Conservation (phyloP, 2,329 filamentous ascomycete genomes). For the Neofusicoccum cordaticola region DNA sequence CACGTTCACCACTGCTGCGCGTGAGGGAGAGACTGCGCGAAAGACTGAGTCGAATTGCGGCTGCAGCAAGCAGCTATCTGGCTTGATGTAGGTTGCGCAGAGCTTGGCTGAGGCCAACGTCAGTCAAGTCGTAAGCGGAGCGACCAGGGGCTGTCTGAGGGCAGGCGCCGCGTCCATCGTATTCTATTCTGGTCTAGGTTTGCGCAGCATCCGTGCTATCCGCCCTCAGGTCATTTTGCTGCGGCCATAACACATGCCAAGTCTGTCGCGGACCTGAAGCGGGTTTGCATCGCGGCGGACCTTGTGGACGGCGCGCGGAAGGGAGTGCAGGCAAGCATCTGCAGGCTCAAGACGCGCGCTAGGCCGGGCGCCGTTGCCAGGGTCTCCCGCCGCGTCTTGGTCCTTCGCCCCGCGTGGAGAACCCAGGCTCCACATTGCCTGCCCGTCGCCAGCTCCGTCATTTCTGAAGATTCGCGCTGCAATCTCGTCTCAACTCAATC, state of each 20-base stretch:
- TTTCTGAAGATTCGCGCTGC: neutral
- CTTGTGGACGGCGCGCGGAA: neutral
- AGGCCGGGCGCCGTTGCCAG: neutral
- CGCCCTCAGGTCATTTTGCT: neutral
- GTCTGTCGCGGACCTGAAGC: neutral
- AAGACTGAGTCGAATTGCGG: neutral
- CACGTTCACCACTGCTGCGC: neutral
- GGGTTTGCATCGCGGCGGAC: neutral
- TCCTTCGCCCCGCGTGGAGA: neutral
- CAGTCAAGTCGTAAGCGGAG: constrained; percentile 16
- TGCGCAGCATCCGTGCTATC: neutral
- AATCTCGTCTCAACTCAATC: neutral
- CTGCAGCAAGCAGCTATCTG: neutral
- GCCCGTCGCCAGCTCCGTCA: neutral
- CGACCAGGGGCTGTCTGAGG: constrained; percentile 9
- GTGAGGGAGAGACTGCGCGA: neutral
- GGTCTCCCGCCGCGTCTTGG: neutral
- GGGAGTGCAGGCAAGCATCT: neutral
- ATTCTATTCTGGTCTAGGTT: neutral
- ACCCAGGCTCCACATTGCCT: neutral
- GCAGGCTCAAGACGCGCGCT: neutral
- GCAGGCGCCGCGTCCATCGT: neutral
- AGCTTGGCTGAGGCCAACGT: constrained; percentile 16
- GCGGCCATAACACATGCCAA: constrained; percentile 4
- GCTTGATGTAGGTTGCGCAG: neutral